Percentiles rank a stretch among this genome's conserved stretches.
These are phyloP conservation scores for Luffa acutangula DNA, from an alignment of 306 rosid genomes.

Conservation along the genomic window DNA sequence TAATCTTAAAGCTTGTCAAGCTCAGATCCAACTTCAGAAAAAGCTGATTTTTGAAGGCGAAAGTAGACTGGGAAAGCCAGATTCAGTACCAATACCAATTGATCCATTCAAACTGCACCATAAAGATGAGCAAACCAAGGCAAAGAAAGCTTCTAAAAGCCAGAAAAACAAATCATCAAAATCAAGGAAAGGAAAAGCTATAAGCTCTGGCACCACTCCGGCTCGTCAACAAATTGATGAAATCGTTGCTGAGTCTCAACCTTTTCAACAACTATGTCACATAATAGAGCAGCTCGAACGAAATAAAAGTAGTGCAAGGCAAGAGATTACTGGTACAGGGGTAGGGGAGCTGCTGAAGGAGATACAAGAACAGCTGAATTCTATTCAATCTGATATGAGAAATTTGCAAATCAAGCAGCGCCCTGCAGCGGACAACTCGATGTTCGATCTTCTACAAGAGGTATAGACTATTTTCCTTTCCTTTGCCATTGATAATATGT, in stretches of 20 bases:
- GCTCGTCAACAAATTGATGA: constrained; percentile 8
- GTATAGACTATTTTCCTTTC: constrained; percentile 17
- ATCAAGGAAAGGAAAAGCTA: constrained; percentile 19
- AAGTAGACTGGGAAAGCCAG: constrained; percentile 36
- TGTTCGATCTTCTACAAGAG: constrained; percentile 44
- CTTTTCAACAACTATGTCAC: constrained; percentile 37
- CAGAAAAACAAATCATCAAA: constrained; percentile 22
- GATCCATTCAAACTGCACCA: constrained; percentile 21
- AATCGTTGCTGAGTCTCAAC: constrained; percentile 25
- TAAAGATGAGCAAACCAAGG: constrained; percentile 22
- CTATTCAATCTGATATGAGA: constrained; percentile 41
- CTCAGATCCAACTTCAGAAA: constrained; percentile 23
- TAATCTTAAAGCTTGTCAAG: constrained; percentile 18
- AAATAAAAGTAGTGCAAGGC: constrained; percentile 27
- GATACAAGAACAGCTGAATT: constrained; percentile 44
- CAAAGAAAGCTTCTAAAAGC: constrained; percentile 30
- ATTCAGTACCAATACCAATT: constrained; percentile 20
- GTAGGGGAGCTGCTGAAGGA: constrained; percentile 66
- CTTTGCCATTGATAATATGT: background rate
- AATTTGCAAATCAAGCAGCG: constrained; percentile 28
- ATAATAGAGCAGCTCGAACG: constrained; percentile 60
- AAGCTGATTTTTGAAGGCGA: constrained; percentile 29
- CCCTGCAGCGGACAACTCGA: constrained; percentile 24
- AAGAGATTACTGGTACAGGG: constrained; percentile 42
- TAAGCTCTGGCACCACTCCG: constrained; percentile 17